Conservation (phyloP, 371 early-diverging fungal species). For the Synchytrium microbalum region DNA sequence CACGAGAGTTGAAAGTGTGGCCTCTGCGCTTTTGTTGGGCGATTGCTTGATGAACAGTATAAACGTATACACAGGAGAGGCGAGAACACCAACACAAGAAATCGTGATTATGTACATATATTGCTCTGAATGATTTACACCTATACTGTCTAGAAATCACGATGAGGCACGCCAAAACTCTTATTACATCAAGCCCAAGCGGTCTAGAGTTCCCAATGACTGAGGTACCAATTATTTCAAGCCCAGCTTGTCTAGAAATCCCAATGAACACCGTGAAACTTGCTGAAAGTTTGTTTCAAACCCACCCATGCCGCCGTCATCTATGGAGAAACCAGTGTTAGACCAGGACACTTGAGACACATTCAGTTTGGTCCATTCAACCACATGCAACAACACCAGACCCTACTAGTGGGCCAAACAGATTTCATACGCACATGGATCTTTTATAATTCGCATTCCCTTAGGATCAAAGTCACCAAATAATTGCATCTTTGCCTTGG, state of each 20-base stretch:
- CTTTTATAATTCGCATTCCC: conserved; percentile 59
- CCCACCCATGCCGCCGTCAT: conserved; percentile 79
- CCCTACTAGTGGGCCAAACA: background rate
- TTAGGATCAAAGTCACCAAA: conserved; percentile 85
- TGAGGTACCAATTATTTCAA: no score
- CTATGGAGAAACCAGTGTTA: conserved; percentile 36
- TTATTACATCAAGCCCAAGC: no score
- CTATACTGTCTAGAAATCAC: no score
- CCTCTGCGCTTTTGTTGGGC: no score
- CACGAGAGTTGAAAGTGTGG: no score
- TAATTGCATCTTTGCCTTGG: conserved; percentile 49
- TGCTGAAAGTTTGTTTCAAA: conserved; percentile 84
- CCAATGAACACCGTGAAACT: conserved; percentile 60
- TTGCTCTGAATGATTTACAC: no score
- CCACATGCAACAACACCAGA: background rate
- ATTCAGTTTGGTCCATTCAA: background rate
- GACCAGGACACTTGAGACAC: background rate
- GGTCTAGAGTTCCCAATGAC: no score
- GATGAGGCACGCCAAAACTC: no score
- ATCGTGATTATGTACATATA: no score
- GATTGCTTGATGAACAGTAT: no score
- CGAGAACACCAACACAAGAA: no score
- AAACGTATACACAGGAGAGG: no score
- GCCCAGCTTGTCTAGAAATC: conserved; percentile 50
- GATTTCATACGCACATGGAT: conserved; percentile 7